Evolutionary conservation across 2,329 filamentous ascomycete genomes (phyloP).

Genomic region (Paracamarosporium sp.): DNA sequence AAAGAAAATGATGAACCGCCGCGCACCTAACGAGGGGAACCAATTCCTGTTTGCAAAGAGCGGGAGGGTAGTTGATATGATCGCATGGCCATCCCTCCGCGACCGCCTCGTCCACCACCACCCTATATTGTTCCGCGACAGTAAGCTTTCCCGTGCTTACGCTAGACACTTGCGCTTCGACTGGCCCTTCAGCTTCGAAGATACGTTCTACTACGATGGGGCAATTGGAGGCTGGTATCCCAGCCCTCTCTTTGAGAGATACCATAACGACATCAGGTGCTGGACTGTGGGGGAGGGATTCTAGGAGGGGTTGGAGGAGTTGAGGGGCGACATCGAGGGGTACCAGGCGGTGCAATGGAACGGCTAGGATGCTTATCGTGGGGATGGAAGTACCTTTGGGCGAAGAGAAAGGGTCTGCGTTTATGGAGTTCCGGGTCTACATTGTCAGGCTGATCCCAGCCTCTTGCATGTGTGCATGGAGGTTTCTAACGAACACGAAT

Average conservation of each 20-base stretch:
- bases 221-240: conserved; percentile 20
- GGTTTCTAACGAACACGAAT: no score
- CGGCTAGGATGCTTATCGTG: neutral
- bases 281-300: conserved; percentile 35
- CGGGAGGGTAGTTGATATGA: conserved; percentile 38
- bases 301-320: conserved; percentile 36
- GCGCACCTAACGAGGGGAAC: no score
- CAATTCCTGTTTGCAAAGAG: conserved; percentile 35
- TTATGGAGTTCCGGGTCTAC: no score
- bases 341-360: conserved; percentile 17
- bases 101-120: conserved; percentile 34
- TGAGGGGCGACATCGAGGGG: conserved; percentile 39
- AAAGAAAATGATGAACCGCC: no score
- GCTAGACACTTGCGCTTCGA: conserved; percentile 36
- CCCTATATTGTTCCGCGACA: conserved; percentile 25
- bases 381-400: neutral
- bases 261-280: conserved; percentile 34
- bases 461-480: no score
- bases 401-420: no score
- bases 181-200: conserved; percentile 42
- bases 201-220: conserved; percentile 37
- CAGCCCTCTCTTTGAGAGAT: conserved; percentile 37
- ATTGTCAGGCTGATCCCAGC: no score
- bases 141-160: conserved; percentile 29
- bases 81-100: conserved; percentile 42